These are phyloP conservation scores for Pseudocercospora macadamiae DNA, from an alignment of 2,329 filamentous ascomycete species.

Conservation along the genomic window DNA sequence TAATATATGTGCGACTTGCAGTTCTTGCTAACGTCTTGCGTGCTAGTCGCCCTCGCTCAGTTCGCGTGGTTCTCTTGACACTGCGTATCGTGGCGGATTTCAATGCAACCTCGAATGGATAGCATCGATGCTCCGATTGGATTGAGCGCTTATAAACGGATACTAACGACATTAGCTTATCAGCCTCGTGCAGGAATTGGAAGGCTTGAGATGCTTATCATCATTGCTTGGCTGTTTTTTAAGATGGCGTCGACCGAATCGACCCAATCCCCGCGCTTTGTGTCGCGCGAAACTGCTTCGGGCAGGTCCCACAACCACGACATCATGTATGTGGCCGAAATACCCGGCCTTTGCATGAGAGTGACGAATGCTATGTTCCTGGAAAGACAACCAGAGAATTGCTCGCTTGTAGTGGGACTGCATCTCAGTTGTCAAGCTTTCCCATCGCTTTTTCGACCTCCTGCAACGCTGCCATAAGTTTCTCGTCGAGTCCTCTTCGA, in stretches of 20 bases:
- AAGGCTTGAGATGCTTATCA: not conserved
- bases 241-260: no score
- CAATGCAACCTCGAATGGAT: not conserved
- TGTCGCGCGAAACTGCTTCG: not conserved
- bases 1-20: not conserved
- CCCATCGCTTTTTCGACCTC: slow-evolving; percentile 11
- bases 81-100: not conserved
- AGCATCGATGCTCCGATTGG: not conserved
- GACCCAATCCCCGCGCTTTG: not conserved
- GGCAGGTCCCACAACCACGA: no score
- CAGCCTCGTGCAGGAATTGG: not conserved
- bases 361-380: no score
- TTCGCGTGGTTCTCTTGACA: not conserved
- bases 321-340: no score
- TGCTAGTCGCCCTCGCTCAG: not conserved
- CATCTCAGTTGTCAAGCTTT: no score
- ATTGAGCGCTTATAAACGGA: not conserved
- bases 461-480: slow-evolving; percentile 6
- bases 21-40: not conserved
- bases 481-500: slow-evolving; percentile 10
- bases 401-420: no score
- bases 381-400: no score
- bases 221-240: not conserved
- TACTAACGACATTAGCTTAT: not conserved
- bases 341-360: no score